These are phyloP conservation scores for Pichia sp. DNA, from an alignment of 1,139 yeast genomes.

Conservation along the genomic window DNA sequence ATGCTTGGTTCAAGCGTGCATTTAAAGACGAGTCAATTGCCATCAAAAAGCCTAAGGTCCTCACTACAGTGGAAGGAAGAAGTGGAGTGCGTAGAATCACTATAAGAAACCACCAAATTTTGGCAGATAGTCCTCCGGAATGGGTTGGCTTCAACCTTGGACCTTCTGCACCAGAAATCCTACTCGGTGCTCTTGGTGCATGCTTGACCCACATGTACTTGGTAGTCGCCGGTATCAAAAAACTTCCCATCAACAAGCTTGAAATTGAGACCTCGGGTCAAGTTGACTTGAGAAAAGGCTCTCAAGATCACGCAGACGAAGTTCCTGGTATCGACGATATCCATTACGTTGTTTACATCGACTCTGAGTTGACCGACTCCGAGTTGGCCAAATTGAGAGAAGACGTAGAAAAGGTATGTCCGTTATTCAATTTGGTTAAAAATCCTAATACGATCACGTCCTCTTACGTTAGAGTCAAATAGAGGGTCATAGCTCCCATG, in stretches of 20 bases:
- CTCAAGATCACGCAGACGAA: constrained; percentile 6
- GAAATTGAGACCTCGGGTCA: constrained; percentile 12
- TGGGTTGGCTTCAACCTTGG: constrained; percentile 13
- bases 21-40: constrained; percentile 5
- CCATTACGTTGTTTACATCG: constrained; percentile 8
- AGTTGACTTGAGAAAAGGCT: constrained; percentile 9
- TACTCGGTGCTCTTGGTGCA: constrained; percentile 9
- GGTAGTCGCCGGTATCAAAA: constrained; percentile 11
- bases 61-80: constrained; percentile 12
- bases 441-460: constrained; percentile 7
- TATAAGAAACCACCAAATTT: constrained; percentile 8
- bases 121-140: constrained; percentile 8
- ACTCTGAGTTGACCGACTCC: not conserved
- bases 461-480: not conserved
- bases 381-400: constrained; percentile 3
- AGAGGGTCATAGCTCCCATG: not conserved
- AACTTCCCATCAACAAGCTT: constrained; percentile 5
- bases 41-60: constrained; percentile 8
- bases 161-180: constrained; percentile 11
- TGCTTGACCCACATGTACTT: constrained; percentile 12
- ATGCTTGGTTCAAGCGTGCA: constrained; percentile 7
- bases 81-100: constrained; percentile 11
- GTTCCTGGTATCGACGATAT: constrained; percentile 10
- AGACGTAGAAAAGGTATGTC: constrained; percentile 12
- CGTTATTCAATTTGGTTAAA: constrained; percentile 8